Evolutionary conservation across 2,329 filamentous ascomycete genomes (phyloP).

Genomic region (Zopfia rhizophila): DNA sequence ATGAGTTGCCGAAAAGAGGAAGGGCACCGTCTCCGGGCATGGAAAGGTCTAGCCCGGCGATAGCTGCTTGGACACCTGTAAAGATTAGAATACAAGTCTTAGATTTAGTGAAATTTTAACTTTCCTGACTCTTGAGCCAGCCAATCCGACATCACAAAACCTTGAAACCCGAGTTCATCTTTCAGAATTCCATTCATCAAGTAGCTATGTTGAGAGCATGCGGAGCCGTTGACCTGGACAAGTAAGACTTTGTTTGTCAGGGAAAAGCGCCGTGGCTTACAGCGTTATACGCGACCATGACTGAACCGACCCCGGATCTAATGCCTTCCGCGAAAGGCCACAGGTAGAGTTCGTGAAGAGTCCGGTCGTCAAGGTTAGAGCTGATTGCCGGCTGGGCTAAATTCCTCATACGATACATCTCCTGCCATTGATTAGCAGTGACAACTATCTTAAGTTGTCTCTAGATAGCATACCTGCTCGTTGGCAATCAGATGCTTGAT

Average conservation of each 20-base stretch:
- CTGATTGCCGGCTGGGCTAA: slow-evolving; percentile 48
- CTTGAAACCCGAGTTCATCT: slow-evolving; percentile 87
- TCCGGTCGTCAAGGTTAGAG: slow-evolving; percentile 78
- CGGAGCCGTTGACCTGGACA: slow-evolving; percentile 57
- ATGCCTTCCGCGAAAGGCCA: slow-evolving; percentile 89
- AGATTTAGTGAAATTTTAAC: too few species aligned
- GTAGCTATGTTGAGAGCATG: slow-evolving; percentile 79
- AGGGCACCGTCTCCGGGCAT: slow-evolving; percentile 77
- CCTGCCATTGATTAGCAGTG: slow-evolving; percentile 56
- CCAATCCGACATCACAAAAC: slow-evolving; percentile 91
- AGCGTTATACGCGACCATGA: slow-evolving; percentile 82
- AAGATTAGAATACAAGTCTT: too few species aligned
- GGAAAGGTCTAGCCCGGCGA: slow-evolving; percentile 85
- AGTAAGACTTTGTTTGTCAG: slow-evolving; percentile 17
- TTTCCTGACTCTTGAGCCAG: slow-evolving; percentile 81
- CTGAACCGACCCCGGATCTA: slow-evolving; percentile 77
- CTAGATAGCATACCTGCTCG: slow-evolving; percentile 73
- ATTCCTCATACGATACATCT: slow-evolving; percentile 59
- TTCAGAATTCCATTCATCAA: slow-evolving; percentile 86
- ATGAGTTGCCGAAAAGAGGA: slow-evolving; percentile 58
- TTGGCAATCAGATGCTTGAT: slow-evolving; percentile 76
- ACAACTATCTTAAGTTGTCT: slow-evolving; percentile 62
- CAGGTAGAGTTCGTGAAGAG: slow-evolving; percentile 80
- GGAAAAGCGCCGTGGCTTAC: slow-evolving; percentile 60
- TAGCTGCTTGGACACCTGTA: slow-evolving; percentile 80